Conservation (phyloP, 306 rosid genomes). For the Argentina anserina region DNA sequence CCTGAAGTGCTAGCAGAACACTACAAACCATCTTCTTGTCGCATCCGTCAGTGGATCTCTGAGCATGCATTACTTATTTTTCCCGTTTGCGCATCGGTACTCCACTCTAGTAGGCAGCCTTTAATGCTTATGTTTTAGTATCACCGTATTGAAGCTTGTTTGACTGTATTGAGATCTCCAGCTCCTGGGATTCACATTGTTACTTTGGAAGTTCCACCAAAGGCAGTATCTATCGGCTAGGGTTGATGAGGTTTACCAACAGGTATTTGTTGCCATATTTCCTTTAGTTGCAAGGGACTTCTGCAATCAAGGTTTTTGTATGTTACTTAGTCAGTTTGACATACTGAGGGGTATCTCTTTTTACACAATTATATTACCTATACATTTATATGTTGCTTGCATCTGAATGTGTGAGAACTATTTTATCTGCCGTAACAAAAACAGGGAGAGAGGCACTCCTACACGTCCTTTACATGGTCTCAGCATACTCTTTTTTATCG, state of each 20-base stretch:
- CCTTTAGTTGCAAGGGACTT: not conserved
- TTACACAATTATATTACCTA: not conserved
- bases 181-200: constrained; percentile 56
- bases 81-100: constrained; percentile 64
- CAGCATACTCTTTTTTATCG: not conserved
- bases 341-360: not conserved
- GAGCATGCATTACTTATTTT: constrained; percentile 44
- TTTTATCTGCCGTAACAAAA: not conserved
- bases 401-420: not conserved
- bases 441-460: no score
- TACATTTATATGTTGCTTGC: not conserved
- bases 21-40: constrained; percentile 64
- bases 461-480: not conserved
- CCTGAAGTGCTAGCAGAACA: constrained; percentile 57
- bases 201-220: constrained; percentile 43
- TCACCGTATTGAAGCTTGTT: constrained; percentile 33
- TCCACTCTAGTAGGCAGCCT: constrained; percentile 33
- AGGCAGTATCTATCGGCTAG: constrained; percentile 43
- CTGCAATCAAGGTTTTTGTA: not conserved
- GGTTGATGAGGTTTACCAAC: constrained; percentile 71
- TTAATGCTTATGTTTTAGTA: constrained; percentile 26
- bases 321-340: not conserved
- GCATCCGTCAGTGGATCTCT: constrained; percentile 57
- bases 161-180: constrained; percentile 49
- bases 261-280: constrained; percentile 35